Conservation (phyloP, 345 rosid species). For the Eucalyptus cloeziana region DNA sequence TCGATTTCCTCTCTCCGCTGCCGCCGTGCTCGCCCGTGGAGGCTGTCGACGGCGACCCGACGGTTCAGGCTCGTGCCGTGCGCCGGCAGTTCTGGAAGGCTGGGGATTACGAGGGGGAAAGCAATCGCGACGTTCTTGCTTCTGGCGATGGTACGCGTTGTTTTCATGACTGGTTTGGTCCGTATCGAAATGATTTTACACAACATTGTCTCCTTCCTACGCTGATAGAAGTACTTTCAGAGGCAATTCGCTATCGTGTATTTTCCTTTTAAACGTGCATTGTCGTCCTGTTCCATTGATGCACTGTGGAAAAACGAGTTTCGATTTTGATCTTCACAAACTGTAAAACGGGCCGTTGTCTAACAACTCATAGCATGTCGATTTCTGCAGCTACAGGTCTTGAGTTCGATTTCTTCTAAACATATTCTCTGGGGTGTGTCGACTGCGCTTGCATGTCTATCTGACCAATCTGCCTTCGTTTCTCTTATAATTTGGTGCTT, state of each 20-base stretch:
- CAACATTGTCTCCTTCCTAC: background rate
- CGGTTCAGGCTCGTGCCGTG: background rate
- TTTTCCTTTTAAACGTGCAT: background rate
- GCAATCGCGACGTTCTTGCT: background rate
- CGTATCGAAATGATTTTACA: background rate
- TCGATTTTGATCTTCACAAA: background rate
- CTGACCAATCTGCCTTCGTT: background rate
- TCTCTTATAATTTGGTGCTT: background rate
- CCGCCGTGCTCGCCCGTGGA: background rate
- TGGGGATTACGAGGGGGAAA: constrained; percentile 61
- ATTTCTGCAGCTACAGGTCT: background rate
- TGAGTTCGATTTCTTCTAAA: background rate
- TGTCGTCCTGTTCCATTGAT: background rate
- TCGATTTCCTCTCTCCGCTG: background rate
- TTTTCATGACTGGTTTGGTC: background rate
- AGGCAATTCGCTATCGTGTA: background rate
- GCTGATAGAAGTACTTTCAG: background rate
- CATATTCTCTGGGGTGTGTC: background rate
- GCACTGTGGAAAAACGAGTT: background rate
- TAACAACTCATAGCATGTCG: background rate
- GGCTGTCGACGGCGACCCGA: background rate
- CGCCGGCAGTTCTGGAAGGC: constrained; percentile 88
- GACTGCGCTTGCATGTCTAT: background rate
- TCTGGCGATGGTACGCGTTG: background rate
- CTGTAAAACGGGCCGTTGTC: background rate